phyloP scores from a whole-genome alignment of 1,284 basidiomycete species.

The Stygiomarasmius scandens region DNA sequence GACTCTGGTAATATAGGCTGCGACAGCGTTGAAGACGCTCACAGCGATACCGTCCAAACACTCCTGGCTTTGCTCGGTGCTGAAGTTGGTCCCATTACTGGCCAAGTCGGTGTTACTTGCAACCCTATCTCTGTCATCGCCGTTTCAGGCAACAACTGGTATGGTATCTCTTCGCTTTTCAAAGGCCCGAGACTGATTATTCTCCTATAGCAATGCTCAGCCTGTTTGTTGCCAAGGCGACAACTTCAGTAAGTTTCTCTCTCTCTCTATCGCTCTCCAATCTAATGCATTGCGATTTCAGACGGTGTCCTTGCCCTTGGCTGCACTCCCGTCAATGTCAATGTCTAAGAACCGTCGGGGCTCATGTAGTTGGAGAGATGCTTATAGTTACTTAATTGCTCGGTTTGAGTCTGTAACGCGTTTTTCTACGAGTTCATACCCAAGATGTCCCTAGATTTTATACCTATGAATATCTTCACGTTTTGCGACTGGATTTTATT shows the following conservation, averaged over 20 bases:
- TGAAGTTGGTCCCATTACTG: background rate
- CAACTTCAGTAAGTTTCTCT: slow-evolving; percentile 1
- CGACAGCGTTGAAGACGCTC: background rate
- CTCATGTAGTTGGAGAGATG: too few species aligned
- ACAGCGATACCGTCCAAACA: background rate
- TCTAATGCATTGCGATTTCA: background rate
- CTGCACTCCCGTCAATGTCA: background rate
- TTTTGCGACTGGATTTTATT: too few species aligned
- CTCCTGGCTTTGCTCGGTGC: slow-evolving; percentile 1
- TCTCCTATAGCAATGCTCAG: background rate
- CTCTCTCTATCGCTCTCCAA: background rate
- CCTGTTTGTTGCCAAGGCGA: slow-evolving; percentile 2
- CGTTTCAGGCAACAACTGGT: background rate
- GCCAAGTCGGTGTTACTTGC: background rate
- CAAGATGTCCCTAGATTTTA: too few species aligned
- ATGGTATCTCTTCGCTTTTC: background rate
- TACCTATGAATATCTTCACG: too few species aligned
- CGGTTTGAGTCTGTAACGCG: too few species aligned
- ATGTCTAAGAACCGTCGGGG: background rate
- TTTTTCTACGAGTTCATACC: too few species aligned
- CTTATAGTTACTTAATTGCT: too few species aligned
- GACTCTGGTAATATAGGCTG: too few species aligned
- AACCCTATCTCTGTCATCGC: slow-evolving; percentile 1
- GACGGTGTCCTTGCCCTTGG: slow-evolving; percentile 1
- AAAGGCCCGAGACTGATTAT: too few species aligned